Evolutionary conservation across 106 monocot species (phyloP).

Genomic region (Iris macrosiphon): DNA sequence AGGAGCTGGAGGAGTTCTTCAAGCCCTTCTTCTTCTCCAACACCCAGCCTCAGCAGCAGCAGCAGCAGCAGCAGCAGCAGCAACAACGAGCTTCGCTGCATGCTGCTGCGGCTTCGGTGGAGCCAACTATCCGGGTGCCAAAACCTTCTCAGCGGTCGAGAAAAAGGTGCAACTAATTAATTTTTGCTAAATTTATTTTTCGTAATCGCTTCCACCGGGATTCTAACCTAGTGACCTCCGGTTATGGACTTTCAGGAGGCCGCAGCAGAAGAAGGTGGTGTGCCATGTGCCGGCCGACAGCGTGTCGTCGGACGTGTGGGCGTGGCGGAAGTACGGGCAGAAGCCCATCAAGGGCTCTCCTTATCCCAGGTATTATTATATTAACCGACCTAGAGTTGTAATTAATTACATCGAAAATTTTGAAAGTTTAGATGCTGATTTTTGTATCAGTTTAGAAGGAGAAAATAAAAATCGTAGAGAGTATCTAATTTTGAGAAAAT

Average conservation of each 20-base stretch:
- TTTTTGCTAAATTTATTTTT: neutral
- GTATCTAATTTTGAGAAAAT: too few relatives aligned
- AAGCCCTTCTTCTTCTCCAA: slow-evolving; percentile 39
- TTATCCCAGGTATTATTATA: slow-evolving; percentile 75
- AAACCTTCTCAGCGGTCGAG: neutral
- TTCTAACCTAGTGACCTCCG: too few relatives aligned
- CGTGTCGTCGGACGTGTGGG: slow-evolving; percentile 68
- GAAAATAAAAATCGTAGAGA: too few relatives aligned
- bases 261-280: slow-evolving; percentile 75
- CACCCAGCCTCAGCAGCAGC: slow-evolving; percentile 4
- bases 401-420: too few relatives aligned
- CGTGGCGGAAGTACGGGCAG: slow-evolving; percentile 95
- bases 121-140: neutral
- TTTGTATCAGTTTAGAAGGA: too few relatives aligned
- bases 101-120: too few relatives aligned
- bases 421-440: too few relatives aligned
- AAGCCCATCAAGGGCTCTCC: slow-evolving; percentile 97
- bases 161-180: neutral
- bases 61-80: neutral
- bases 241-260: slow-evolving; percentile 52
- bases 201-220: too few relatives aligned
- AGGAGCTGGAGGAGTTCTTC: slow-evolving; percentile 39
- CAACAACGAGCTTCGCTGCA: too few relatives aligned
- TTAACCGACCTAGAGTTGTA: too few relatives aligned
- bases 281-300: slow-evolving; percentile 57